Evolutionary conservation across 306 rosid species (phyloP).

Genomic region (Vachellia pachyceras): DNA sequence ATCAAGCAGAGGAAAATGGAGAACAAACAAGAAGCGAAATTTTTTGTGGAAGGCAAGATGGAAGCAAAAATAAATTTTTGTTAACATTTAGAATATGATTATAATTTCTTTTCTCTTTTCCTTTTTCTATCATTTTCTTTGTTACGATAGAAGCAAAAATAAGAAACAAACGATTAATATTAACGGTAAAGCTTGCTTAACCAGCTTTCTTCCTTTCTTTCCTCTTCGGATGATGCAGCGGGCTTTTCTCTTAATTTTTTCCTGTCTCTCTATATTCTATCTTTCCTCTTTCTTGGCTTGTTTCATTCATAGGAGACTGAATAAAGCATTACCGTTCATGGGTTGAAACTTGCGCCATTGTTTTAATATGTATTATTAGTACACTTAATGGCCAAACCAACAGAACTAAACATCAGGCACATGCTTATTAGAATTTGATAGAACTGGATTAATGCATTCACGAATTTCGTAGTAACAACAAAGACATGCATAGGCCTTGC

Average conservation of each 20-base stretch:
- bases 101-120: not conserved
- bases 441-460: not conserved
- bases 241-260: not conserved
- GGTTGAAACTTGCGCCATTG: not conserved
- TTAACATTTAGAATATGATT: too few relatives aligned
- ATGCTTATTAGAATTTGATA: not conserved
- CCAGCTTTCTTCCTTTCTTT: not conserved
- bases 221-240: too few relatives aligned
- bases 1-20: not conserved
- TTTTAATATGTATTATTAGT: not conserved
- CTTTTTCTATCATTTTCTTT: not conserved
- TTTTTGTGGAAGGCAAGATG: not conserved
- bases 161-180: not conserved
- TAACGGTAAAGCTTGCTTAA: not conserved
- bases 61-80: not conserved
- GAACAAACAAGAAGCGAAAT: not conserved
- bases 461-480: not conserved
- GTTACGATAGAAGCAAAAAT: not conserved
- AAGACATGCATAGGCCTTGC: slow-evolving; percentile 21
- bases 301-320: not conserved
- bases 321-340: not conserved
- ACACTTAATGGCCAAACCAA: not conserved
- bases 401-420: not conserved
- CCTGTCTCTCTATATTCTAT: not conserved
- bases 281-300: not conserved